Evolutionary conservation across 2,329 filamentous ascomycete species (phyloP), one percentile per base, ranked within the genome.

Genomic region (Fusarium pseudocircinatum): DNA sequence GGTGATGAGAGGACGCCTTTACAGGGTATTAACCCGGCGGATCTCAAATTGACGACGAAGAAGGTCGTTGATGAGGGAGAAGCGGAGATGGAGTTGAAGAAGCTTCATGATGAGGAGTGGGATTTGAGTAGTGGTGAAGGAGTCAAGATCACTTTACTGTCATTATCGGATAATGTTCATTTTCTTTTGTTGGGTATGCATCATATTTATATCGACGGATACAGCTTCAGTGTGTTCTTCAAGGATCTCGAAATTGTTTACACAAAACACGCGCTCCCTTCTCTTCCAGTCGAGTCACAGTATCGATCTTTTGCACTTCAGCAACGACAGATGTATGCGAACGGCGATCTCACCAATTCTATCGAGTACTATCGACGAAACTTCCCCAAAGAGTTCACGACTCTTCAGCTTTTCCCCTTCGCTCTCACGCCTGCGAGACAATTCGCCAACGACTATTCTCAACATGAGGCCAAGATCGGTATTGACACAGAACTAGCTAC

Each of bases 121-220:
- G 26, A 60, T 30, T 39, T 60, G 30, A 40, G 42, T 30, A 2
- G 42, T 1, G 30, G 57, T 11, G 47, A 52, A 36, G 28, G 34
- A 26, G 18, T 36, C 26, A 60, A 49, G 24, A 37, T 60, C 16
- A 26, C 22, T 6, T 20, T 67, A 3, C 39, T 67, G 8, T 40
- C 20, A 2, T 28, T 54, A 32, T 64, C 65, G 8, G 46, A 59
- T 11, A 16, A 54, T 14, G 26, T 32, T 10, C 65, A 64, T 28
- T 65, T 43, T 10, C 60, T 68, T 20, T 13, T 68, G 6, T 30
- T 59, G 20, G 44, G 44, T 11, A 53, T 52, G 36, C 65, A 68
- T 24, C 65, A 68, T 47, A 64, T 68, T 26, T 42, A 42, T 8
- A 34, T 52, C 3, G 65, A 68, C 16, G 65, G 65, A 11, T 52